Percentiles rank a stretch among this genome's conserved stretches.
Evolutionary conservation across 331 rosid species (phyloP).

Genomic region (Saraca asoca): DNA sequence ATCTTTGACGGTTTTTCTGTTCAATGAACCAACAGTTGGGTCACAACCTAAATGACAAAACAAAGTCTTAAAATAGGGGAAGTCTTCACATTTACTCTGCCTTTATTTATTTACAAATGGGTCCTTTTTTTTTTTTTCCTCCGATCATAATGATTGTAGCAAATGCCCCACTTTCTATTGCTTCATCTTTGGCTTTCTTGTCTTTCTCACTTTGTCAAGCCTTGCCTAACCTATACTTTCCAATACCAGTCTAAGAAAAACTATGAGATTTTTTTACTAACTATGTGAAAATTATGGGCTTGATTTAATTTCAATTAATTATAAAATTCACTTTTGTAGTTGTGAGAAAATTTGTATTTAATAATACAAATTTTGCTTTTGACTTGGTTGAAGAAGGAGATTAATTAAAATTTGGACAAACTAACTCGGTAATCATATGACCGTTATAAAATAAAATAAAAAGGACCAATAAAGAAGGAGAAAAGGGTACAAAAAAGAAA

Average conservation of each 20-base stretch:
- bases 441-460: no score
- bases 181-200: constrained; percentile 40
- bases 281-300: no score
- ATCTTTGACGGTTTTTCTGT: constrained; percentile 37
- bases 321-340: no score
- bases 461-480: no score
- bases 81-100: constrained; percentile 59
- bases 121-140: constrained; percentile 39
- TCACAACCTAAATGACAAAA: constrained; percentile 51
- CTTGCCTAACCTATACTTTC: constrained; percentile 27
- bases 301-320: no score
- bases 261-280: no score
- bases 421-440: no score
- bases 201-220: constrained; percentile 44
- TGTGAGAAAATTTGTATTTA: no score
- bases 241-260: constrained; percentile 24
- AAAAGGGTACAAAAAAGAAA: no score
- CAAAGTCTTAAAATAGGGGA: constrained; percentile 45
- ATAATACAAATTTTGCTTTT: no score
- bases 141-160: constrained; percentile 40
- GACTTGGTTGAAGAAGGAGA: no score
- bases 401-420: no score
- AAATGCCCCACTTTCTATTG: constrained; percentile 45
- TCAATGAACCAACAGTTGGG: constrained; percentile 48
- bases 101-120: constrained; percentile 35